phyloP scores from a whole-genome alignment of 768 basidiomycete genomes.

The Crassisporium funariophilum region DNA sequence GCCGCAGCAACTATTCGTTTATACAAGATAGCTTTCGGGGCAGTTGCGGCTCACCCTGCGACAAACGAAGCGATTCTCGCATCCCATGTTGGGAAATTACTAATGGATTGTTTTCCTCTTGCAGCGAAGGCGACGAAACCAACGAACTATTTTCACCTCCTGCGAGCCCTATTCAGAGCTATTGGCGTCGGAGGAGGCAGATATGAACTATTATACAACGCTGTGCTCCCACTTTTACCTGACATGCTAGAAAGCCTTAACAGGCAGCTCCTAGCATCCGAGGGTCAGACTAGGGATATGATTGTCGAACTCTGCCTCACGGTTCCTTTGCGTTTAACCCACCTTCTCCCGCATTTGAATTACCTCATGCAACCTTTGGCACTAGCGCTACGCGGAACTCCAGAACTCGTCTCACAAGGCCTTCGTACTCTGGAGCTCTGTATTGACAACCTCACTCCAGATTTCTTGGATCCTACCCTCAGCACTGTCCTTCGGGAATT shows the following conservation, averaged over 20 bases:
- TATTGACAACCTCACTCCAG: constrained; percentile 97
- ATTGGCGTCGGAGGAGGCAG: constrained; percentile 91
- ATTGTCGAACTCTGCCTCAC: constrained; percentile 97
- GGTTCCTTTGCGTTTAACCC: constrained; percentile 92
- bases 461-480: constrained; percentile 96
- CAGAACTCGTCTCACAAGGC: constrained; percentile 93
- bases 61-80: constrained; percentile 93
- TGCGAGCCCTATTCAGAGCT: constrained; percentile 89
- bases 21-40: constrained; percentile 94
- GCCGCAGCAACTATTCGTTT: constrained; percentile 86
- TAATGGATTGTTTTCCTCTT: constrained; percentile 95
- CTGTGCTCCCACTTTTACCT: constrained; percentile 92
- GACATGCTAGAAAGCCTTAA: constrained; percentile 97
- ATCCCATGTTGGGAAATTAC: constrained; percentile 85
- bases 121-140: constrained; percentile 92
- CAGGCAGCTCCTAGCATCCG: constrained; percentile 83
- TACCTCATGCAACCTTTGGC: constrained; percentile 98
- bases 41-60: constrained; percentile 71
- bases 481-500: constrained; percentile 90
- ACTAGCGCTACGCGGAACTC: constrained; percentile 81
- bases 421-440: constrained; percentile 96
- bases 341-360: constrained; percentile 91
- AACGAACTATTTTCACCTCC: constrained; percentile 88
- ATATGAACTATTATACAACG: constrained; percentile 94
- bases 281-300: constrained; percentile 83